Evolutionary conservation across 192 early-diverging fungal genomes (phyloP).

Genomic region (Phlyctochytrium arcticum): DNA sequence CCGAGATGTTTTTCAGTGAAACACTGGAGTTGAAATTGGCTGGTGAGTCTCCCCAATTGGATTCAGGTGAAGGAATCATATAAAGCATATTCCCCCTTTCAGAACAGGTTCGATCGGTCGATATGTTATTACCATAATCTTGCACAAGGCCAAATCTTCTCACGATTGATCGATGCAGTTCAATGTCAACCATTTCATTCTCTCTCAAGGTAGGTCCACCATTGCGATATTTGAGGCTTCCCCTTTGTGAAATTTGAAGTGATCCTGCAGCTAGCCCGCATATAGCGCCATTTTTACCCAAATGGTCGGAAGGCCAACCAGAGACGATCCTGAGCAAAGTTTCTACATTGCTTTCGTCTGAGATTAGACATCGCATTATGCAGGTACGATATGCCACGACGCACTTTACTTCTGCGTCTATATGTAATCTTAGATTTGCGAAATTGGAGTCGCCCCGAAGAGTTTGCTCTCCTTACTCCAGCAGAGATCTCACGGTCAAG

Average conservation of each 20-base stretch:
- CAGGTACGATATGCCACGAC: slow-evolving; percentile 49
- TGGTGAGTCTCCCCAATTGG: too few species aligned
- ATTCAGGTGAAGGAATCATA: too few species aligned
- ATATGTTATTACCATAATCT: too few species aligned
- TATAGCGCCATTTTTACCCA: slow-evolving; percentile 64
- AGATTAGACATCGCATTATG: slow-evolving; percentile 57
- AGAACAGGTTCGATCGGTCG: too few species aligned
- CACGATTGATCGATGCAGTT: too few species aligned
- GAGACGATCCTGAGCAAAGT: slow-evolving; percentile 33
- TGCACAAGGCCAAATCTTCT: too few species aligned
- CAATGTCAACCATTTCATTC: slow-evolving; percentile 82
- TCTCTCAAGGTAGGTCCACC: slow-evolving; percentile 47
- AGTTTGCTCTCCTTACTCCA: slow-evolving; percentile 56
- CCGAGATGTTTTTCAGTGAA: too few species aligned
- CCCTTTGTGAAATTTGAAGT: too few species aligned
- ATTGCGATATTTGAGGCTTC: not conserved
- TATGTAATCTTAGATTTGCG: too few species aligned
- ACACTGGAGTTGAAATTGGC: slow-evolving; percentile 62
- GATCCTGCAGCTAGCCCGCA: slow-evolving; percentile 51
- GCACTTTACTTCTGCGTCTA: slow-evolving; percentile 7
- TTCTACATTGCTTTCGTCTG: slow-evolving; percentile 47
- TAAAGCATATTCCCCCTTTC: too few species aligned
- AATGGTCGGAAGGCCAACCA: slow-evolving; percentile 28
- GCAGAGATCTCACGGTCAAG: slow-evolving; percentile 61
- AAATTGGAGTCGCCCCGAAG: slow-evolving; percentile 52